A percentile compares a stretch with the other conserved stretches of the same genome.
Conservation (phyloP, 23 red algal species). For the Gracilaria domingensis region DNA sequence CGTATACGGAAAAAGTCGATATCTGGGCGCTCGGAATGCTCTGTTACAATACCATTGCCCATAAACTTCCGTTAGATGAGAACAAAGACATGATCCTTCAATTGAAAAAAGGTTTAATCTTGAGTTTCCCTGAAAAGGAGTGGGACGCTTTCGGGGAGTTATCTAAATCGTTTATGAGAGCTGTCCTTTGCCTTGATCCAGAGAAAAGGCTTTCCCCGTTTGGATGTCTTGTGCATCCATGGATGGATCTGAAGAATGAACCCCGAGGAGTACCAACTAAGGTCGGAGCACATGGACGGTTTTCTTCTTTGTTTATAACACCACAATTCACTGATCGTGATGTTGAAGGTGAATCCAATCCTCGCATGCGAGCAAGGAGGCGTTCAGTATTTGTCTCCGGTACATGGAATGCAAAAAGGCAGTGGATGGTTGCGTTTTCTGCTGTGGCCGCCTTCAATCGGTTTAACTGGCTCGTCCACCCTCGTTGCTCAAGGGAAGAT, state of each 20-base stretch:
- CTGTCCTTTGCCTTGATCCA: constrained; percentile 71
- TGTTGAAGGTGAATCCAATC: background rate
- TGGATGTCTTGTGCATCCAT: constrained; percentile 85
- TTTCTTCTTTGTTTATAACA: constrained; percentile 30
- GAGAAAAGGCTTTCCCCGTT: constrained; percentile 77
- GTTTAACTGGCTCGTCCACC: constrained; percentile 28
- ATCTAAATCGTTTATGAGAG: constrained; percentile 55
- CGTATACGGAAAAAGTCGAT: constrained; percentile 89
- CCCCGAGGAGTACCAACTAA: constrained; percentile 36
- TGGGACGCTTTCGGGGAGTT: constrained; percentile 46
- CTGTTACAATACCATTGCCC: constrained; percentile 81
- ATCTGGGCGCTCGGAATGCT: constrained; percentile 94
- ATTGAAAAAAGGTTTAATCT: constrained; percentile 63
- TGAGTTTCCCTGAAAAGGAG: constrained; percentile 66
- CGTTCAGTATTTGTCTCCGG: background rate
- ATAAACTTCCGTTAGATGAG: constrained; percentile 80
- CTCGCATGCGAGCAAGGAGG: constrained; percentile 7
- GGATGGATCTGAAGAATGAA: constrained; percentile 55
- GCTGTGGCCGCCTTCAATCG: constrained; percentile 43
- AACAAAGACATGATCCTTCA: constrained; percentile 73
- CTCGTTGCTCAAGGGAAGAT: background rate
- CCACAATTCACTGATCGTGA: background rate
- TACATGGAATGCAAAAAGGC: constrained; percentile 15
- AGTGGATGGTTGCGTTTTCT: constrained; percentile 44
- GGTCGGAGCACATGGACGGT: constrained; percentile 58